phyloP scores from a whole-genome alignment of 2,329 filamentous ascomycete species.

The Colletotrichum paranaense region DNA sequence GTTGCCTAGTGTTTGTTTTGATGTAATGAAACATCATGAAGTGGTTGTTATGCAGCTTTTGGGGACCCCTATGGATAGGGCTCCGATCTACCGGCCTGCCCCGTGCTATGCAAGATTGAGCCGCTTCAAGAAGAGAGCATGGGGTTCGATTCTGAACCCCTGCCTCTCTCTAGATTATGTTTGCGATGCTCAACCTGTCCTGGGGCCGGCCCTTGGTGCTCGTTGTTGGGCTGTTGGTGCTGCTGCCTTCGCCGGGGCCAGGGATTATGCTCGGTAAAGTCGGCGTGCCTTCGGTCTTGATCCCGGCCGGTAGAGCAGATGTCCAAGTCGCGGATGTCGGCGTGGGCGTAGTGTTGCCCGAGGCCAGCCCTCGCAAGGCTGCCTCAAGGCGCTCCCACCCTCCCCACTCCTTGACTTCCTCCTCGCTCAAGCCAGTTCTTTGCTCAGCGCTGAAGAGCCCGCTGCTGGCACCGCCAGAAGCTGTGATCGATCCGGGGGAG shows the following conservation, averaged over 20 bases:
- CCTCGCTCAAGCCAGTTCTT: conserved; percentile 63
- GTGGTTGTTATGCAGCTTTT: not conserved
- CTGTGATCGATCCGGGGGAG: conserved; percentile 29
- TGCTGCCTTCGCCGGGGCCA: conserved; percentile 38
- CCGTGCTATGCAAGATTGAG: not conserved
- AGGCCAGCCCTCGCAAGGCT: conserved; percentile 45
- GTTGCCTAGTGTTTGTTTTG: conserved; percentile 6
- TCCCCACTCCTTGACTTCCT: conserved; percentile 76
- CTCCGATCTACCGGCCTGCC: not conserved
- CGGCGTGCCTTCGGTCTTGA: conserved; percentile 47
- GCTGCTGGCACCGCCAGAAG: conserved; percentile 45
- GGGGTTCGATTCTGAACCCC: not conserved
- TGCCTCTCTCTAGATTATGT: conserved; percentile 50
- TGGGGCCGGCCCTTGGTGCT: conserved; percentile 41
- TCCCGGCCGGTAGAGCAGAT: conserved; percentile 44
- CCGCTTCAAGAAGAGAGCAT: not conserved
- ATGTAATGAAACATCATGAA: conserved; percentile 2
- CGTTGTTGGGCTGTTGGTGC: conserved; percentile 42
- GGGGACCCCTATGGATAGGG: not conserved
- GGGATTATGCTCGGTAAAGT: conserved; percentile 38
- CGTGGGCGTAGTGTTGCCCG: conserved; percentile 42
- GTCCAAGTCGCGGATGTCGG: conserved; percentile 48
- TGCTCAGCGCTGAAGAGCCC: conserved; percentile 58
- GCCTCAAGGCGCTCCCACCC: conserved; percentile 82
- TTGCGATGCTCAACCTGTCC: conserved; percentile 55